A percentile compares a stretch with the other conserved stretches of the same genome.
phyloP scores from a whole-genome alignment of 2,329 filamentous ascomycete genomes.

The Claviceps maximensis region DNA sequence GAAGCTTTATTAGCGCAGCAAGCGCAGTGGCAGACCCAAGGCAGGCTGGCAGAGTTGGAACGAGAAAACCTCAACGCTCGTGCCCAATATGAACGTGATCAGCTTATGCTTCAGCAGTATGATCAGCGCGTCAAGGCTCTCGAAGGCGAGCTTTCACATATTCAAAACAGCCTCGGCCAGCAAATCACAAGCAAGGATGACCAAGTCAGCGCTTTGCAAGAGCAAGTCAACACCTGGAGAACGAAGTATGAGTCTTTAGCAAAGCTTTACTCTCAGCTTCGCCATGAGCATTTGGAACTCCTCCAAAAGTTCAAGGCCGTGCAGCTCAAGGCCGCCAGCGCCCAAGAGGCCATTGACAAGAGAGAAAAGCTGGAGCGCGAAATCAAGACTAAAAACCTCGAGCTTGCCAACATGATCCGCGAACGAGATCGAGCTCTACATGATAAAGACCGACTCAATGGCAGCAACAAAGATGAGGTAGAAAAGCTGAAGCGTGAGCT shows the following conservation, averaged over 20 bases:
- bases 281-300: slow-evolving; percentile 87
- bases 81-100: slow-evolving; percentile 92
- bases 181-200: slow-evolving; percentile 86
- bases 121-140: slow-evolving; percentile 88
- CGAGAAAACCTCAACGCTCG: slow-evolving; percentile 88
- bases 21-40: slow-evolving; percentile 85
- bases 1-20: slow-evolving; percentile 83
- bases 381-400: slow-evolving; percentile 99
- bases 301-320: slow-evolving; percentile 93
- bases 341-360: slow-evolving; percentile 89
- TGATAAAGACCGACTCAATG: slow-evolving; percentile 77
- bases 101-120: slow-evolving; percentile 93
- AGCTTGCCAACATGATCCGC: slow-evolving; percentile 95
- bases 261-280: slow-evolving; percentile 91
- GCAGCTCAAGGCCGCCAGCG: slow-evolving; percentile 90
- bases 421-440: slow-evolving; percentile 88
- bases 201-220: slow-evolving; percentile 81
- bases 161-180: slow-evolving; percentile 72
- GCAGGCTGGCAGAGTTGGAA: slow-evolving; percentile 88
- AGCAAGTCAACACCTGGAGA: slow-evolving; percentile 96
- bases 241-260: slow-evolving; percentile 93
- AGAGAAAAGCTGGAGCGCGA: slow-evolving; percentile 93
- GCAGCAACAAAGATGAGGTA: slow-evolving; percentile 80
- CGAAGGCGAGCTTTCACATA: slow-evolving; percentile 71
- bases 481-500: slow-evolving; percentile 93